These are phyloP conservation scores for Leptomonas pyrrhocoris DNA, from an alignment of 208 protist species.

Conservation along the genomic window DNA sequence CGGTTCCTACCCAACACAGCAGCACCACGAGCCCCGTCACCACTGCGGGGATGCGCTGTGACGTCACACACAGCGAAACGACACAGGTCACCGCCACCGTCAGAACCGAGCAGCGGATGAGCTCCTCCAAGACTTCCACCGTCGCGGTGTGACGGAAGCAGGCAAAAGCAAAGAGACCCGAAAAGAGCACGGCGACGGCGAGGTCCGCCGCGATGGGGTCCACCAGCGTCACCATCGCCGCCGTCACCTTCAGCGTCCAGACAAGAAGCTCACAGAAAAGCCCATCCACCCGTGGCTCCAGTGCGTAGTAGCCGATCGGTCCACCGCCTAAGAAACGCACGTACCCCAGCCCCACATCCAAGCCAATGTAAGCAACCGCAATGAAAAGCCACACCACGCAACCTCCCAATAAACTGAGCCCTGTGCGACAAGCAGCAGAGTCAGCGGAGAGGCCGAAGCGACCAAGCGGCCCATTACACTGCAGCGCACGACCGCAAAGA, in stretches of 20 bases:
- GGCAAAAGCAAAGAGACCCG: constrained; percentile 18
- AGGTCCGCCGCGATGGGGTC: constrained; percentile 12
- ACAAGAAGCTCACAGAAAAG: constrained; percentile 33
- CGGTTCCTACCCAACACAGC: constrained; percentile 19
- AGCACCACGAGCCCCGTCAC: constrained; percentile 15
- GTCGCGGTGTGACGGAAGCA: constrained; percentile 11
- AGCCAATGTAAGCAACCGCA: constrained; percentile 12
- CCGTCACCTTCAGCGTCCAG: constrained; percentile 35
- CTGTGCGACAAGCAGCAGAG: constrained; percentile 14
- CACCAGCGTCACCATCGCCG: constrained; percentile 6
- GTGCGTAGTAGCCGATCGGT: constrained; percentile 27
- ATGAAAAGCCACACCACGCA: constrained; percentile 16
- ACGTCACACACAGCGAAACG: constrained; percentile 14
- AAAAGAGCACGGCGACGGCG: constrained; percentile 6
- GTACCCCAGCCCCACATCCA: constrained; percentile 17
- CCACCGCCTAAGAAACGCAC: constrained; percentile 19
- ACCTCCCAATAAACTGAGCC: constrained; percentile 13
- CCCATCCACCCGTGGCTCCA: constrained; percentile 29
- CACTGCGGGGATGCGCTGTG: constrained; percentile 10
- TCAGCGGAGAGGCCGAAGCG: background rate
- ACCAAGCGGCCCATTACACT: constrained; percentile 14
- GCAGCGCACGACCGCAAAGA: constrained; percentile 12
- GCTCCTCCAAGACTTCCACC: constrained; percentile 24
- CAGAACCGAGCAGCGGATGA: constrained; percentile 18
- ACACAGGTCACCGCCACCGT: constrained; percentile 14